These are phyloP conservation scores for Entophlyctis luteolus DNA, from an alignment of 192 early-diverging fungal genomes.

Conservation along the genomic window DNA sequence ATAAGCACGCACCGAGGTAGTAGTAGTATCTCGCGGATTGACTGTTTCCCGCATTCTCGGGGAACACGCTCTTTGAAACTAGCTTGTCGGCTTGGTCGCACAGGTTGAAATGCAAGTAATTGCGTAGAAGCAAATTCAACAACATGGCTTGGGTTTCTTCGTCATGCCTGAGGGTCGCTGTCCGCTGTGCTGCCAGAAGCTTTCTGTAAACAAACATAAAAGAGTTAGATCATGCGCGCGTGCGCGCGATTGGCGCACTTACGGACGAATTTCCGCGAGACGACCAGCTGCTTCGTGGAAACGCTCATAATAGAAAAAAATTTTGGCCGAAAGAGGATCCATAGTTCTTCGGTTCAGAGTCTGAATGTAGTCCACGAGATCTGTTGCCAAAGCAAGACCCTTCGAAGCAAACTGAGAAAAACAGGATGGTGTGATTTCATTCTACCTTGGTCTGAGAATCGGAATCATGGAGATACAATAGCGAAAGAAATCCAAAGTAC, in stretches of 20 bases:
- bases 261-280: slow-evolving; percentile 74
- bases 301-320: slow-evolving; percentile 91
- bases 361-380: slow-evolving; percentile 61
- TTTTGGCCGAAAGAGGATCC: slow-evolving; percentile 82
- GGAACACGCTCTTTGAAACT: slow-evolving; percentile 86
- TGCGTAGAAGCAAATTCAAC: slow-evolving; percentile 85
- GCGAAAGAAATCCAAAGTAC: slow-evolving; percentile 75
- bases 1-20: slow-evolving; percentile 62
- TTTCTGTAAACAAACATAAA: slow-evolving; percentile 33
- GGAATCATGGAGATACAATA: slow-evolving; percentile 76
- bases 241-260: slow-evolving; percentile 34
- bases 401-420: slow-evolving; percentile 13
- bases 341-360: slow-evolving; percentile 80
- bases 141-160: slow-evolving; percentile 88
- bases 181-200: slow-evolving; percentile 80
- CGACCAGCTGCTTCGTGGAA: slow-evolving; percentile 76
- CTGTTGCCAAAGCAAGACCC: slow-evolving; percentile 66
- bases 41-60: slow-evolving; percentile 85
- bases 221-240: too few relatives aligned
- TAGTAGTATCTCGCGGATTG: slow-evolving; percentile 94
- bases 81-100: slow-evolving; percentile 97
- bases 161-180: slow-evolving; percentile 86
- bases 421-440: not conserved
- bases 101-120: slow-evolving; percentile 91
- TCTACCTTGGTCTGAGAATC: slow-evolving; percentile 1